phyloP scores from a whole-genome alignment of 495 filamentous ascomycete species.

The Glutinoglossum americanum region DNA sequence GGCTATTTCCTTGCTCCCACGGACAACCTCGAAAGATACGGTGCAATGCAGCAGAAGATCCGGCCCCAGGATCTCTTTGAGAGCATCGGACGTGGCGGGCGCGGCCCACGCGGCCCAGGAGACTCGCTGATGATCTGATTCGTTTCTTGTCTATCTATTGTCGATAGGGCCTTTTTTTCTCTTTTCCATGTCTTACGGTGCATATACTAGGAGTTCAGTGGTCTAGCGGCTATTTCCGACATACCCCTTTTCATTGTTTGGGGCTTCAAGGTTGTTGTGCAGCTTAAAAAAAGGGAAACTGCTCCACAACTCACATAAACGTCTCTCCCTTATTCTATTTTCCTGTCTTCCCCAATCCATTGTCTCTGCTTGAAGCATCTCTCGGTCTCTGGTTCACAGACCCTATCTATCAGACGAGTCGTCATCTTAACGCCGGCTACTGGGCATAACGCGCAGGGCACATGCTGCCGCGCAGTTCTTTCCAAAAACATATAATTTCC shows the following conservation, averaged over 20 bases:
- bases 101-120: neutral
- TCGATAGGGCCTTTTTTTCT: neutral
- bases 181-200: neutral
- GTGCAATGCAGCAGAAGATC: conserved; percentile 52
- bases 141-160: neutral
- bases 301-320: neutral
- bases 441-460: neutral
- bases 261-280: neutral
- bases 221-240: neutral
- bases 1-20: conserved; percentile 73
- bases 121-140: conserved; percentile 1
- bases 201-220: neutral
- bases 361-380: neutral
- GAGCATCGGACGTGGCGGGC: neutral
- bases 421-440: neutral
- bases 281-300: neutral
- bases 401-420: neutral
- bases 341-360: neutral
- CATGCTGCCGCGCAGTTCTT: too few species aligned
- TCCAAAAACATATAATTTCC: too few species aligned
- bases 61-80: conserved; percentile 66
- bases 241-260: neutral
- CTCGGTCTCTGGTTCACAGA: neutral
- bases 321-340: neutral
- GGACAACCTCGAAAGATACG: conserved; percentile 41